Evolutionary conservation across 176 grass and related monocot species (phyloP).

Genomic region (Oryza rufipogon): DNA sequence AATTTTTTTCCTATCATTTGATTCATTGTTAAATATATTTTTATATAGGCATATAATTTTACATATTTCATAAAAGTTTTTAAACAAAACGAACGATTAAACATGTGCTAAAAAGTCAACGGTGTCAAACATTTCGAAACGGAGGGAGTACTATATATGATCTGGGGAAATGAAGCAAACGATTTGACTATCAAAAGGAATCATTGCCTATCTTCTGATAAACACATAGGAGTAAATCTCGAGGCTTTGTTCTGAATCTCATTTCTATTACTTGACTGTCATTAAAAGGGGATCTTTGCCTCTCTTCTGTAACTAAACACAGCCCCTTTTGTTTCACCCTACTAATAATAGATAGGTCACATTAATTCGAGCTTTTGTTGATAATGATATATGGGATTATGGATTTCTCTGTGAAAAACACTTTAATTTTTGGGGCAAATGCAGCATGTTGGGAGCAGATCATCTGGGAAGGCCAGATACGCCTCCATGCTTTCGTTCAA

Average conservation of each 20-base stretch:
- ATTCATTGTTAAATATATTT: too few relatives aligned
- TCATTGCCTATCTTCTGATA: neutral
- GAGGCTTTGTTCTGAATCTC: neutral
- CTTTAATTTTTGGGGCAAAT: neutral
- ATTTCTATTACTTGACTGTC: neutral
- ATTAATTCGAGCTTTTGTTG: neutral
- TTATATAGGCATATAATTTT: too few relatives aligned
- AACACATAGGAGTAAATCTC: neutral
- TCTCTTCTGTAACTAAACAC: constrained; percentile 8
- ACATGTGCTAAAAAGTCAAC: too few relatives aligned
- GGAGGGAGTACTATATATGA: constrained; percentile 14
- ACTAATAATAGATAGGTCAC: neutral
- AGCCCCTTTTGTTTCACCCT: neutral
- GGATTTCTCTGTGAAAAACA: neutral
- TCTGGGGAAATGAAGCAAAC: constrained; percentile 13
- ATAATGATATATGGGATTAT: neutral
- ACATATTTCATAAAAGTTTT: too few relatives aligned
- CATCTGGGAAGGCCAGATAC: neutral
- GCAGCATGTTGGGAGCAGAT: neutral
- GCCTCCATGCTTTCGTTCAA: neutral
- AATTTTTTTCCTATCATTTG: too few relatives aligned
- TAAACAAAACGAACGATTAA: too few relatives aligned
- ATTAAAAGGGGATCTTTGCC: neutral
- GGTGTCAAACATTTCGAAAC: too few relatives aligned
- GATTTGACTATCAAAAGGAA: neutral